A percentile compares a stretch with the other conserved stretches of the same genome.
Evolutionary conservation across 2,329 filamentous ascomycete species (phyloP).

Genomic region (Graphiopsis chlorocephala): DNA sequence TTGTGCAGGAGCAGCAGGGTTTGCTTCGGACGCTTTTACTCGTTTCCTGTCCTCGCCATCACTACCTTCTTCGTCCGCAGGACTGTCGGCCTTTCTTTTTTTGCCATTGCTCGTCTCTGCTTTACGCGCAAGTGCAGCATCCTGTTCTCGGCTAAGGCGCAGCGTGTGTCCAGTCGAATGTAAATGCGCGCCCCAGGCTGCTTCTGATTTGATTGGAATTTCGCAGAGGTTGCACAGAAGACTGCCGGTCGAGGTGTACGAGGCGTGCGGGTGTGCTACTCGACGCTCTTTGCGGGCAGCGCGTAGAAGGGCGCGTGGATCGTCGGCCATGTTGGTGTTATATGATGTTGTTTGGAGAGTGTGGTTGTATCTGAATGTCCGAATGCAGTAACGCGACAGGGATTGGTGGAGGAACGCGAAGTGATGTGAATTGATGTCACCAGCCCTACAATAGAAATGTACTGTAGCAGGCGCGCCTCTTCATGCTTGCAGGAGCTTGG

Average conservation of each 20-base stretch:
- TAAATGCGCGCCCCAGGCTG: constrained; percentile 64
- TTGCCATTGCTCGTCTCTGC: constrained; percentile 35
- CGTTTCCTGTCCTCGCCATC: constrained; percentile 23
- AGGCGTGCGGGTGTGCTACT: constrained; percentile 66
- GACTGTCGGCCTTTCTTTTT: constrained; percentile 51
- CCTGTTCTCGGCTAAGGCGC: constrained; percentile 30
- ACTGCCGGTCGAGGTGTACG: constrained; percentile 66
- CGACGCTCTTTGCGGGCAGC: constrained; percentile 72
- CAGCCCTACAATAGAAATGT: background rate
- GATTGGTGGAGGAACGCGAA: background rate
- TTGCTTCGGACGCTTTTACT: background rate
- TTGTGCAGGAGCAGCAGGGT: background rate
- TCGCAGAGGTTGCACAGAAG: constrained; percentile 67
- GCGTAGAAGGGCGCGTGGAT: constrained; percentile 75
- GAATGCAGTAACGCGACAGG: background rate
- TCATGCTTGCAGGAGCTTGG: background rate
- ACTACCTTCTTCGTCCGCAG: constrained; percentile 11
- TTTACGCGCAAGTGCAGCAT: constrained; percentile 32
- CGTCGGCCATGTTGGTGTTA: constrained; percentile 34
- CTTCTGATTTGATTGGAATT: constrained; percentile 62
- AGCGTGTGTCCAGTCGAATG: constrained; percentile 50
- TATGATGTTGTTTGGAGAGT: background rate
- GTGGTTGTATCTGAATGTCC: background rate
- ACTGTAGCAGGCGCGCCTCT: background rate
- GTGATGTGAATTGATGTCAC: background rate